A percentile compares a stretch with the other conserved stretches of the same genome.
These are phyloP conservation scores for Phytophthora hibernalis DNA, from an alignment of 352 stramenopile species.

Conservation along the genomic window DNA sequence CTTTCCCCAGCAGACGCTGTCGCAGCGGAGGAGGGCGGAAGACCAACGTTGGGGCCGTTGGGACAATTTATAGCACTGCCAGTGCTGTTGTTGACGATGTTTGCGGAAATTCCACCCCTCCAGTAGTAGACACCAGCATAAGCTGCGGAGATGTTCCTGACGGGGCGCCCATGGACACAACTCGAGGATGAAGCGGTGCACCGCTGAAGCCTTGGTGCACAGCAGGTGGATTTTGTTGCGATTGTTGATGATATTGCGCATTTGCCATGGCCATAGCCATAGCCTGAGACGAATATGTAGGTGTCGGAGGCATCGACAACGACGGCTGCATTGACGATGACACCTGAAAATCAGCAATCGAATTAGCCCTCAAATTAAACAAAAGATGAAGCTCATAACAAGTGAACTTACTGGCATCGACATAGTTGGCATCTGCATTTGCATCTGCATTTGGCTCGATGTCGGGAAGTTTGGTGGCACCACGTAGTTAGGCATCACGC, in stretches of 20 bases:
- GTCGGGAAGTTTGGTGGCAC: constrained; percentile 46
- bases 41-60: constrained; percentile 32
- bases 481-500: constrained; percentile 59
- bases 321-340: constrained; percentile 38
- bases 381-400: neutral
- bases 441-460: constrained; percentile 52
- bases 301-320: constrained; percentile 39
- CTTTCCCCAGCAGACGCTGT: constrained; percentile 47
- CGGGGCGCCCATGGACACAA: constrained; percentile 26
- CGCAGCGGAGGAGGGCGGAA: constrained; percentile 50
- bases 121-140: constrained; percentile 22
- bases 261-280: constrained; percentile 48
- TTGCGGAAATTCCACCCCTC: constrained; percentile 24
- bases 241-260: constrained; percentile 36
- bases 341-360: constrained; percentile 18
- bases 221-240: constrained; percentile 23
- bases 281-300: constrained; percentile 41
- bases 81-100: constrained; percentile 22
- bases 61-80: constrained; percentile 1
- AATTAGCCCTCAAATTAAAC: constrained; percentile 3
- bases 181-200: constrained; percentile 45
- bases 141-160: constrained; percentile 30
- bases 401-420: constrained; percentile 39
- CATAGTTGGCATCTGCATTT: constrained; percentile 43
- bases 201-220: constrained; percentile 50